Evolutionary conservation across 345 rosid genomes (phyloP).

Genomic region (Arabis alpina): DNA sequence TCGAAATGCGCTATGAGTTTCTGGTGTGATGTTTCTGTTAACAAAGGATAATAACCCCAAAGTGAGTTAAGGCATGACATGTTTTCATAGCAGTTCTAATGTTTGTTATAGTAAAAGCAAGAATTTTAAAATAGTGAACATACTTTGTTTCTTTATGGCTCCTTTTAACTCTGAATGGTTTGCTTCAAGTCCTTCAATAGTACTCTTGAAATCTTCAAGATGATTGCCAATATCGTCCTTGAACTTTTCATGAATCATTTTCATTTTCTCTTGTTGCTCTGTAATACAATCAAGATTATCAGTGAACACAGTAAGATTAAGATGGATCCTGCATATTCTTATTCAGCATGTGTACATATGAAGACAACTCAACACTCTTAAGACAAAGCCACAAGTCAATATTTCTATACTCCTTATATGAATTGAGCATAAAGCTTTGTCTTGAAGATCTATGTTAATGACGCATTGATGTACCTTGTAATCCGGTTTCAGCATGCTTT

Average conservation of each 20-base stretch:
- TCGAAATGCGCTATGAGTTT: slow-evolving; percentile 68
- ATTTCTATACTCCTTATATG: slow-evolving; percentile 1
- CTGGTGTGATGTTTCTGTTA: slow-evolving; percentile 72
- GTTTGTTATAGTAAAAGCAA: slow-evolving; percentile 10
- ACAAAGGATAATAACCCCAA: slow-evolving; percentile 2
- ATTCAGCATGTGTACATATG: background rate
- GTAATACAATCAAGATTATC: slow-evolving; percentile 34
- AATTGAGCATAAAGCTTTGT: too few relatives aligned
- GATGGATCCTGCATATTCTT: background rate
- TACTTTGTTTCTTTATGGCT: slow-evolving; percentile 82
- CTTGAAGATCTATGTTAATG: too few relatives aligned
- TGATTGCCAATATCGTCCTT: slow-evolving; percentile 64
- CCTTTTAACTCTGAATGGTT: slow-evolving; percentile 68
- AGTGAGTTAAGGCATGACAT: slow-evolving; percentile 5
- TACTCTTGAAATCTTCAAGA: slow-evolving; percentile 62
- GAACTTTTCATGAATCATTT: slow-evolving; percentile 66
- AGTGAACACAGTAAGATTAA: slow-evolving; percentile 24
- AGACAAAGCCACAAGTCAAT: slow-evolving; percentile 17
- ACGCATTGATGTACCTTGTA: slow-evolving; percentile 52
- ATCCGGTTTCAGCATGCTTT: slow-evolving; percentile 70
- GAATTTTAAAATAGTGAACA: slow-evolving; percentile 26
- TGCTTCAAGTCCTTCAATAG: slow-evolving; percentile 64
- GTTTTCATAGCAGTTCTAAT: slow-evolving; percentile 15
- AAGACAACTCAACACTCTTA: slow-evolving; percentile 16
- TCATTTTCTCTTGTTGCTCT: slow-evolving; percentile 80